Conservation (phyloP, 768 basidiomycete species). For the Rhodotorula sphaerocarpa region DNA sequence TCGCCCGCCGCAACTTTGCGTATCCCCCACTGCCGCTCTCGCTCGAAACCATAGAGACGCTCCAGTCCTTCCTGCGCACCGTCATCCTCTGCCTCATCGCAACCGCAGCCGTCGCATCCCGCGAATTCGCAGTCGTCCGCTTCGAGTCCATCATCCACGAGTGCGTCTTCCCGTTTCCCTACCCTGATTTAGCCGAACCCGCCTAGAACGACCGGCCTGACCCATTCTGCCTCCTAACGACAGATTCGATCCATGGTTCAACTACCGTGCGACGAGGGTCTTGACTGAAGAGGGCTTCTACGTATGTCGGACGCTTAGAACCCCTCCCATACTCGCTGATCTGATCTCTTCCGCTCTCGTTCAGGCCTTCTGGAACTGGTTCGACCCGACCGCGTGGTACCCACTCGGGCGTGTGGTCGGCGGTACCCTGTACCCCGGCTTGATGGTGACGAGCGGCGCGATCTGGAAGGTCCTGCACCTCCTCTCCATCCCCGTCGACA, state of each 20-base stretch:
- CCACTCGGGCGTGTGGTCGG: conserved; percentile 96
- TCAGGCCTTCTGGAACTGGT: conserved; percentile 99
- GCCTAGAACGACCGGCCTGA: too few species aligned
- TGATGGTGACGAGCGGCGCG: conserved; percentile 96
- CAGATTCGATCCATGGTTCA: conserved; percentile 67
- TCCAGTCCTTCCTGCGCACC: conserved; percentile 68
- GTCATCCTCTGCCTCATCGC: conserved; percentile 84
- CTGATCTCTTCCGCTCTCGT: not conserved
- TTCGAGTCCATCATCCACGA: conserved; percentile 99
- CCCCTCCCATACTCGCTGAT: not conserved
- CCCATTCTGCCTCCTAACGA: too few species aligned
- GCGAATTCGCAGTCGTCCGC: conserved; percentile 92
- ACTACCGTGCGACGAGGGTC: conserved; percentile 89
- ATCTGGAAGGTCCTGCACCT: conserved; percentile 86
- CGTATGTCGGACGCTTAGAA: conserved; percentile 56
- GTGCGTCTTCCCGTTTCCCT: not conserved
- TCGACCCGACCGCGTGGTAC: conserved; percentile 99
- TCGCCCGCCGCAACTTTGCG: conserved; percentile 14
- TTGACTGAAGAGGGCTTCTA: conserved; percentile 90
- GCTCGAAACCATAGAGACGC: conserved; percentile 6
- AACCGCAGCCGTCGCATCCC: conserved; percentile 70
- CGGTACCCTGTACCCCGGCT: conserved; percentile 93
- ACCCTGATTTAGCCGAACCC: not conserved
- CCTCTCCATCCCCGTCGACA: conserved; percentile 90
- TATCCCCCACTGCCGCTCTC: conserved; percentile 25